Base-by-base conservation (phyloP, 2,329 filamentous ascomycete genomes). In the Penicillium psychrosexuale region DNA sequence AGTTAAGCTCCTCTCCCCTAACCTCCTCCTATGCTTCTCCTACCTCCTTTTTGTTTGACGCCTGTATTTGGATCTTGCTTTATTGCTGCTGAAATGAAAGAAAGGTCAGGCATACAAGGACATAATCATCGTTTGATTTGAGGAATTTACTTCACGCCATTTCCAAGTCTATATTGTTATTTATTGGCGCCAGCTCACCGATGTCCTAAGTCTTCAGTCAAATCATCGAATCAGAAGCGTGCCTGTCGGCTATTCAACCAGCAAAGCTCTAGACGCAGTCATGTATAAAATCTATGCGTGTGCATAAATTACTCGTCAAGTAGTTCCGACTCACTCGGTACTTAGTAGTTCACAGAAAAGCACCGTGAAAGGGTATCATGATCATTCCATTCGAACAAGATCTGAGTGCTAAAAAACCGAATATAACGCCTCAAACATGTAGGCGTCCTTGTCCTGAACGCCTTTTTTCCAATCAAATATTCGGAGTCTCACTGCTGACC, bases 351-450 rank as follows among this genome's bases (percentile, higher is more conserved):
- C 3, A 13, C 43, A 19, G 8, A 15, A 17, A 36, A 24, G 28
- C 7, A 28, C 15, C 1, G 8, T 45, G 28, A 47, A 54, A 54
- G 52, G 52, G 52, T 54, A 54, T 54, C 52, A 51, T 54, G n/a
- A n/a, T 54, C 39, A 54, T 51, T 54, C 47, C 47, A 54, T 54
- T 54, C 37, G 38, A 28, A 39, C 33, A 51, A 54, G 15, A 51
- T 27, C 47, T 54, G 22, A 24, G 38, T 40, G 39, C 47, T 51
- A 43, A 37, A 50, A 51, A 50, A 51, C 30, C 19, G 27, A 43
- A 39, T 51, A 28, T 28, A 51, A 54, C 52, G 47, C 52, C 52
- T 50, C n/a, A 13, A 13, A 39, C 17, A 39, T 33, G 31, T 27
- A 36, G 47, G 47, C 13, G 17, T 45, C 28, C 27, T 34, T 12